Evolutionary conservation across 2,329 filamentous ascomycete genomes (phyloP), one percentile per base, ranked within the genome.

Genomic region (Bipolaris victoriae): DNA sequence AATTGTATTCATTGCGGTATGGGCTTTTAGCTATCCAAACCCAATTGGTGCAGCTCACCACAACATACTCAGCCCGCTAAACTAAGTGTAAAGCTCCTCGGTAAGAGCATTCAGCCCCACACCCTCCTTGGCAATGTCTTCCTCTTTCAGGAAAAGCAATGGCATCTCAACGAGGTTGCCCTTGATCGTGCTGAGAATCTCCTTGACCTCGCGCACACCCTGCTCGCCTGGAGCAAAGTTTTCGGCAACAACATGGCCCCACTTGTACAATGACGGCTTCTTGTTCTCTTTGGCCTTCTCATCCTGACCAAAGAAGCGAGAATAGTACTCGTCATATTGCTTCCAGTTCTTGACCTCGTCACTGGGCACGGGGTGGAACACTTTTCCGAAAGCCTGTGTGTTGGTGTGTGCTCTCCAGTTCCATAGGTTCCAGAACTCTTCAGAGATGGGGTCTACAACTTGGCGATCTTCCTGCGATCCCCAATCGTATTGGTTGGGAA

Each of bases 101-200:
- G 80, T 82, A 55, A 81, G 73, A 20, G 78, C 76, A 66, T 82
- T 82, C 62, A 82, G 62, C 20, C 84, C 83, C 68, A 96, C 68
- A 0, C 92, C 92, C 66, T 92, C 86, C 82, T 92, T 88, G 3
- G 93, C 94, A 75, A 97, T 88, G 74, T 97, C 92, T 68, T 91
- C 85, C 33, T 92, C 90, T 68, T 89, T 88, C 74, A 97, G 80
- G 80, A 97, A 97, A 64, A 91, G 82, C 66, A 97, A 80, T 26
- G 92, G 92, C 93, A 97, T 97, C 81, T 97, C 91, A 7, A 97
- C 80, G 47, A 82, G 62, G 16, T 75, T 81, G n/a, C 80, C 80
- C 43, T 88, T 87, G 7, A 93, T 90, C 26, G 67, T 74, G 36
- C 62, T 88, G 85, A 96, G 91, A 70, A 94, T 87, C 49, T 90